phyloP scores from a whole-genome alignment of 2,329 filamentous ascomycete species.

The Aspergillus brasiliensis region DNA sequence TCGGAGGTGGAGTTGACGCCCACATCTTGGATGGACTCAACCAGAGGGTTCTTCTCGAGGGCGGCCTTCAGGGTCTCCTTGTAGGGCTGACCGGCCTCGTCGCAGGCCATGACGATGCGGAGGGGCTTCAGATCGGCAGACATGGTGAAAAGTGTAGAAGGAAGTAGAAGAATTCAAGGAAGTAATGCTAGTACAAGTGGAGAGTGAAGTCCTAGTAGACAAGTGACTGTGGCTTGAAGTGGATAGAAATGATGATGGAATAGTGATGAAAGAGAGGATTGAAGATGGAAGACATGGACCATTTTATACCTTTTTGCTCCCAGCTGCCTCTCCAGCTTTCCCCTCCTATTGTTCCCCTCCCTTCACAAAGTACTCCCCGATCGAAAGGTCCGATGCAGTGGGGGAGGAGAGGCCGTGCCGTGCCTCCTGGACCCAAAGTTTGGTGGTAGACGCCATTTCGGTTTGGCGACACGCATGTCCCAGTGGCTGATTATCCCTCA shows the following conservation, averaged over 20 bases:
- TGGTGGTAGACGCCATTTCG: background rate
- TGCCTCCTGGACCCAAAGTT: constrained; percentile 14
- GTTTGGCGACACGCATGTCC: background rate
- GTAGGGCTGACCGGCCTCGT: constrained; percentile 76
- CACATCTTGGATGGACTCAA: constrained; percentile 71
- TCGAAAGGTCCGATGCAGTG: background rate
- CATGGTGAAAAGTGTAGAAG: constrained; percentile 25
- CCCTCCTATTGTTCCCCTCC: background rate
- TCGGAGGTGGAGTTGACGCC: constrained; percentile 67
- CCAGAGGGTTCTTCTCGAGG: constrained; percentile 67
- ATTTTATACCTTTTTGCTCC: constrained; percentile 8
- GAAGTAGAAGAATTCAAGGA: background rate
- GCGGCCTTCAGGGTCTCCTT: constrained; percentile 76
- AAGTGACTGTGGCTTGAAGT: no score
- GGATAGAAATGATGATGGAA: background rate
- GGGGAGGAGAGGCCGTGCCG: background rate
- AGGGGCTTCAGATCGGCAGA: constrained; percentile 44
- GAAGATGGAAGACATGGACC: background rate
- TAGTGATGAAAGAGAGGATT: constrained; percentile 8
- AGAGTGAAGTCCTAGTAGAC: no score
- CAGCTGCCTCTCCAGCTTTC: background rate
- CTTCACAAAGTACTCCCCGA: background rate
- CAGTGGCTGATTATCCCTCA: background rate
- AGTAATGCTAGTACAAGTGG: no score
- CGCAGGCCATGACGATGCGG: constrained; percentile 65